A percentile compares a stretch with the other conserved stretches of the same genome.
These are phyloP conservation scores for Neurospora sp. DNA, from an alignment of 495 filamentous ascomycete genomes.

Conservation along the genomic window DNA sequence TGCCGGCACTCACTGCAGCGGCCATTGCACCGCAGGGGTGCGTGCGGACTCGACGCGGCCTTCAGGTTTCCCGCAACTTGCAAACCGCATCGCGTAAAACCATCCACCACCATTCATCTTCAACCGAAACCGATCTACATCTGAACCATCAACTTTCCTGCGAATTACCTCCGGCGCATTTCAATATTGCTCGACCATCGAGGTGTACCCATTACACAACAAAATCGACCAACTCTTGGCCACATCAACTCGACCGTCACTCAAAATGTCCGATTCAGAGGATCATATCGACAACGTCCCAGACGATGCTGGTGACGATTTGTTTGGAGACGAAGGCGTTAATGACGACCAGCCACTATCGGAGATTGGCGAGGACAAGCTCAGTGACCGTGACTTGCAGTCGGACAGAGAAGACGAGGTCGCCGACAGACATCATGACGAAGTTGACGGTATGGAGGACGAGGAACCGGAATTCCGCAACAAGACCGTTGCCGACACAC, in stretches of 20 bases:
- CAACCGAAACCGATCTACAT: neutral
- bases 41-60: neutral
- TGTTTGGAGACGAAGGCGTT: conserved; percentile 52
- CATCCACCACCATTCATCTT: neutral
- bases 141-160: neutral
- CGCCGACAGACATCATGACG: conserved; percentile 17
- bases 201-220: neutral
- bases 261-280: conserved; percentile 42
- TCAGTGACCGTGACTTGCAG: conserved; percentile 64
- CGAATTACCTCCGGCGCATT: neutral
- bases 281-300: conserved; percentile 35
- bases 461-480: conserved; percentile 37
- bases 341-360: conserved; percentile 26
- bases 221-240: neutral
- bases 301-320: conserved; percentile 48
- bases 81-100: neutral
- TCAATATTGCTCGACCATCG: neutral
- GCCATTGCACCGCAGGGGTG: neutral
- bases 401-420: conserved; percentile 62
- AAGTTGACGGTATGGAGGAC: conserved; percentile 33
- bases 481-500: conserved; percentile 47
- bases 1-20: neutral
- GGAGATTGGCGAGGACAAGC: conserved; percentile 18
- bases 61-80: neutral
- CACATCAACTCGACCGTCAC: neutral